phyloP scores from a whole-genome alignment of 2,329 filamentous ascomycete species.

The Fusarium siculi region DNA sequence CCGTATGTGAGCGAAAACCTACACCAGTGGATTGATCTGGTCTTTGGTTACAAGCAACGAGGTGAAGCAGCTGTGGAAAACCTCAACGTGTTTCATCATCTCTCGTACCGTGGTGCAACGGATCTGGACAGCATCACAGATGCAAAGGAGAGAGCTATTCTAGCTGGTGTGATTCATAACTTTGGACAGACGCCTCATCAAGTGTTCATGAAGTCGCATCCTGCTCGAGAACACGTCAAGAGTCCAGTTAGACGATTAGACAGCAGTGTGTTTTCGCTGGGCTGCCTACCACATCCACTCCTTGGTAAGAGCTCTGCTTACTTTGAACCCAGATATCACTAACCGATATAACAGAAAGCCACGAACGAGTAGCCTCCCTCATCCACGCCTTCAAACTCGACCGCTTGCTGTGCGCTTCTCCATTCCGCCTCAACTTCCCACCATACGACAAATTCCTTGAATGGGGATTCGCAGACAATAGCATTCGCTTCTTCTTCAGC shows the following conservation, averaged over 20 bases:
- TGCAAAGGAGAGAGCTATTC: constrained; percentile 84
- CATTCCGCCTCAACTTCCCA: constrained; percentile 87
- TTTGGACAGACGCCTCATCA: constrained; percentile 98
- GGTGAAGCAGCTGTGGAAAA: constrained; percentile 92
- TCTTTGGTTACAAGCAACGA: constrained; percentile 94
- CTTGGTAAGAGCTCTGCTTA: constrained; percentile 60
- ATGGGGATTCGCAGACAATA: constrained; percentile 95
- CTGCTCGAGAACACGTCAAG: constrained; percentile 74
- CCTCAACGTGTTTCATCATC: constrained; percentile 94
- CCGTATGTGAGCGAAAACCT: constrained; percentile 90
- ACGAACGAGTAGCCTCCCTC: constrained; percentile 83
- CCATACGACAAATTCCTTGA: constrained; percentile 94
- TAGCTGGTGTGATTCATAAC: constrained; percentile 97
- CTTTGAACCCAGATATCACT: neutral
- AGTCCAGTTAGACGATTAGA: constrained; percentile 78
- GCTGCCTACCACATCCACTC: constrained; percentile 80
- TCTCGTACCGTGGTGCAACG: constrained; percentile 93
- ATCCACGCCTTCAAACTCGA: constrained; percentile 83
- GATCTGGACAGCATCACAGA: constrained; percentile 93
- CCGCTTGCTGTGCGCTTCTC: constrained; percentile 82
- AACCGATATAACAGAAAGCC: constrained; percentile 61
- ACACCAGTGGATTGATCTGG: constrained; percentile 94
- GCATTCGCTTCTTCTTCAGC: constrained; percentile 87
- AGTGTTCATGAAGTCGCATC: constrained; percentile 86
- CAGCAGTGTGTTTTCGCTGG: constrained; percentile 78